phyloP scores from a whole-genome alignment of 257 asterid genomes.

The Solanum neorickii region DNA sequence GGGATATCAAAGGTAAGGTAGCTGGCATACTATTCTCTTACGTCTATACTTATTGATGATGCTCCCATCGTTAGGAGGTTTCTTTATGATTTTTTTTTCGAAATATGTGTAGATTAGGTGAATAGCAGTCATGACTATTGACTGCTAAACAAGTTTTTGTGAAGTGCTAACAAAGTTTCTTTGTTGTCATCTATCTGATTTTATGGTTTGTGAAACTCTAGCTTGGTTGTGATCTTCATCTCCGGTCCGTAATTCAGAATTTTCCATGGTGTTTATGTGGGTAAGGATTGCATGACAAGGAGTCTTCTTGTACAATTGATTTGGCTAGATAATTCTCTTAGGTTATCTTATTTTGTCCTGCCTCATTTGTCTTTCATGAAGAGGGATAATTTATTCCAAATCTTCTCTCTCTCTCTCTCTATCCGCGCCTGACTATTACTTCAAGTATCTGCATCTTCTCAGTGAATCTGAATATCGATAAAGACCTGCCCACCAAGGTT shows the following conservation, averaged over 20 bases:
- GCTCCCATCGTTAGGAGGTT: neutral
- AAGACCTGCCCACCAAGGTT: neutral
- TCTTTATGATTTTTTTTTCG: neutral
- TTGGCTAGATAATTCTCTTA: neutral
- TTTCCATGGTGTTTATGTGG: neutral
- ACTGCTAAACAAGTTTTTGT: neutral
- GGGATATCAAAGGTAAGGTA: slow-evolving; percentile 56
- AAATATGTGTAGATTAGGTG: neutral
- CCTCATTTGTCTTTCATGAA: neutral
- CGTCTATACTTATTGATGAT: neutral
- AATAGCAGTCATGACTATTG: neutral
- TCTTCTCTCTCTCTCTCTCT: neutral
- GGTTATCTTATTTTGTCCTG: neutral
- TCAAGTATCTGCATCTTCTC: neutral
- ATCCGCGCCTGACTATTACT: neutral
- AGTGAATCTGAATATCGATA: neutral
- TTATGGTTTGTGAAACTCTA: neutral
- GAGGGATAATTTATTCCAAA: neutral
- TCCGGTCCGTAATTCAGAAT: neutral
- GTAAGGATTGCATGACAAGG: neutral
- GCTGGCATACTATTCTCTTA: neutral
- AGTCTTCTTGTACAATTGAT: neutral
- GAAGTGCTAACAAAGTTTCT: neutral
- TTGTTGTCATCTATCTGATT: neutral
- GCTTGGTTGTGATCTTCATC: neutral